These are phyloP conservation scores for Plasmodium coatneyi DNA, from an alignment of 169 alveolate genomes.

Conservation along the genomic window DNA sequence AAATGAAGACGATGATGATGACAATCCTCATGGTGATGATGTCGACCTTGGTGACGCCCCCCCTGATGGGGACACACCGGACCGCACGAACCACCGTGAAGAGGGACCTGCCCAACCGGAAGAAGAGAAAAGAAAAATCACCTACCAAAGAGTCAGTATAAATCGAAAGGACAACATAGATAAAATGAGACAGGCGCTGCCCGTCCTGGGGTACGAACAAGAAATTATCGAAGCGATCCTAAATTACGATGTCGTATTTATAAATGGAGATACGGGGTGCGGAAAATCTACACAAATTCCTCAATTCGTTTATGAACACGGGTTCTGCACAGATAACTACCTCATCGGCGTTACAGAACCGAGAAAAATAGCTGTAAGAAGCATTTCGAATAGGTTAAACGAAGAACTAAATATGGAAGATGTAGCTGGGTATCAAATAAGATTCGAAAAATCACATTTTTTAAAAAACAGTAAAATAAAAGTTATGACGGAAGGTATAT, in stretches of 20 bases:
- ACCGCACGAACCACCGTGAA: neutral
- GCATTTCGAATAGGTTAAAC: conserved; percentile 82
- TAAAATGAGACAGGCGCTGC: conserved; percentile 86
- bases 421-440: conserved; percentile 86
- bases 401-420: conserved; percentile 80
- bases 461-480: conserved; percentile 88
- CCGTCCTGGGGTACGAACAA: conserved; percentile 90
- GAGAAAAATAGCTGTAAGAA: conserved; percentile 94
- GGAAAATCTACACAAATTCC: conserved; percentile 99
- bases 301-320: conserved; percentile 95
- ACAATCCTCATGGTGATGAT: neutral
- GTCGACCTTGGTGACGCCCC: no score
- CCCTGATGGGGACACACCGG: neutral
- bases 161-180: conserved; percentile 84
- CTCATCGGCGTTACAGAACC: conserved; percentile 96
- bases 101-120: neutral
- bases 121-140: conserved; percentile 36
- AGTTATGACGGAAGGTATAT: conserved; percentile 99
- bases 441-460: conserved; percentile 88
- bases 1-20: neutral
- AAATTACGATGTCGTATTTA: conserved; percentile 92
- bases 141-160: conserved; percentile 68
- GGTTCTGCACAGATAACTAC: conserved; percentile 82
- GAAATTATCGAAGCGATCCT: conserved; percentile 93
- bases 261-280: conserved; percentile 99